Evolutionary conservation across 148 eudicot species (phyloP), one percentile per base, ranked within the genome.

Genomic region (Dianthus caryophyllus): DNA sequence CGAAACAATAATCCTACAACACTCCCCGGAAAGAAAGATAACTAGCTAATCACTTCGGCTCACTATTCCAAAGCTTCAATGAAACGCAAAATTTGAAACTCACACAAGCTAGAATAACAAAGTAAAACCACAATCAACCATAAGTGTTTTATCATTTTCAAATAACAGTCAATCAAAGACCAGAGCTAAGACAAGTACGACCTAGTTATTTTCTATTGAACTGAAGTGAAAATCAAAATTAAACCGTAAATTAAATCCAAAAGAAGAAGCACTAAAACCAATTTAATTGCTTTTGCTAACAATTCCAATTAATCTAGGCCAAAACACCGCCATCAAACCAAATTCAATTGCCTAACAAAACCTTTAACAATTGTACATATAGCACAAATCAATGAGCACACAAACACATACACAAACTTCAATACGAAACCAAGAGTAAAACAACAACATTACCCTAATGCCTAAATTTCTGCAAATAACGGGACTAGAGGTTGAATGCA

Each of bases 61-160:
- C 18, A 62, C 31, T 20, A 24, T 22, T 43, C 49, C n/a, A n/a
- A 62, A 61, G 65, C 29, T 22, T 41, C 65, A 39, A 61, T 6
- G 14, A 61, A 8, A 11, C 48, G 3, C 21, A 61, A 20, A 21
- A 12, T 25, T 11, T n/a, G 6, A 7, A 55, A 55, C 60, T 33
- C 15, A 25, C 60, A 16, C 16, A 55, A 25, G 60, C 18, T 25
- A 11, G 2, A 49, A 49, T 9, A 17, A 49, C 13, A n/a, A n/a
- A n/a, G n/a, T 16, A 13, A 8, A 49, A 49, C 17, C 5, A 49
- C 18, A 2, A 49, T 33, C 39, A 51, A n/a, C 21, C 25, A 17
- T 12, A 31, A 27, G 18, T 27, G 15, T 55, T 13, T 26, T 14
- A 55, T 25, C 60, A 26, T 2, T 2, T 55, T 12, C 60, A 55